A percentile compares a stretch with the other conserved stretches of the same genome.
These are phyloP conservation scores for Wallemia mellicola DNA, from an alignment of 1,284 basidiomycete species.

Conservation along the genomic window DNA sequence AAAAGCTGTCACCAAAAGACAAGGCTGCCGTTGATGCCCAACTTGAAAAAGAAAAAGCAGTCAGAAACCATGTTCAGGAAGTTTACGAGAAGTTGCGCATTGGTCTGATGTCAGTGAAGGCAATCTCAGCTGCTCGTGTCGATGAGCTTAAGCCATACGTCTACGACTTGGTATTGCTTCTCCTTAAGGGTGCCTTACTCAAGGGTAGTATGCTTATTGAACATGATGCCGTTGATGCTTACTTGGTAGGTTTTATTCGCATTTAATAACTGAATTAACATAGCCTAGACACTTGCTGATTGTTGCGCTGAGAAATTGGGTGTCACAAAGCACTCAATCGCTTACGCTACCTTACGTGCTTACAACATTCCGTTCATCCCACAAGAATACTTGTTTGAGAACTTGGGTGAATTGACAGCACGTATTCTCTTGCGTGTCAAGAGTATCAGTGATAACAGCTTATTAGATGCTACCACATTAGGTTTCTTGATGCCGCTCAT, in stretches of 20 bases:
- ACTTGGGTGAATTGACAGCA: slow-evolving; percentile 38
- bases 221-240: slow-evolving; percentile 33
- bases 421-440: slow-evolving; percentile 67
- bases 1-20: slow-evolving; percentile 47
- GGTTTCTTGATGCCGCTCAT: slow-evolving; percentile 54
- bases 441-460: slow-evolving; percentile 45
- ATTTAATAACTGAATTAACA: background rate
- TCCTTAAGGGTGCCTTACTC: slow-evolving; percentile 34
- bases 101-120: slow-evolving; percentile 34
- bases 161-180: slow-evolving; percentile 25
- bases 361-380: slow-evolving; percentile 35
- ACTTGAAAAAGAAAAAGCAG: slow-evolving; percentile 37
- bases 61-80: slow-evolving; percentile 28
- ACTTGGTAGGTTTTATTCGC: slow-evolving; percentile 25
- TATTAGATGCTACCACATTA: slow-evolving; percentile 61
- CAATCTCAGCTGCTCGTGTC: slow-evolving; percentile 29
- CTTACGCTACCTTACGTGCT: slow-evolving; percentile 46
- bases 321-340: slow-evolving; percentile 34
- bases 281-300: slow-evolving; percentile 26
- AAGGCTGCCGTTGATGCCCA: slow-evolving; percentile 47
- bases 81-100: slow-evolving; percentile 29
- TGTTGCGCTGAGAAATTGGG: slow-evolving; percentile 40
- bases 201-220: slow-evolving; percentile 31
- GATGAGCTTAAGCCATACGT: slow-evolving; percentile 29
- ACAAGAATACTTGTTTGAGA: slow-evolving; percentile 38